phyloP scores from a whole-genome alignment of 352 stramenopile genomes.

The Pythium oligandrum region DNA sequence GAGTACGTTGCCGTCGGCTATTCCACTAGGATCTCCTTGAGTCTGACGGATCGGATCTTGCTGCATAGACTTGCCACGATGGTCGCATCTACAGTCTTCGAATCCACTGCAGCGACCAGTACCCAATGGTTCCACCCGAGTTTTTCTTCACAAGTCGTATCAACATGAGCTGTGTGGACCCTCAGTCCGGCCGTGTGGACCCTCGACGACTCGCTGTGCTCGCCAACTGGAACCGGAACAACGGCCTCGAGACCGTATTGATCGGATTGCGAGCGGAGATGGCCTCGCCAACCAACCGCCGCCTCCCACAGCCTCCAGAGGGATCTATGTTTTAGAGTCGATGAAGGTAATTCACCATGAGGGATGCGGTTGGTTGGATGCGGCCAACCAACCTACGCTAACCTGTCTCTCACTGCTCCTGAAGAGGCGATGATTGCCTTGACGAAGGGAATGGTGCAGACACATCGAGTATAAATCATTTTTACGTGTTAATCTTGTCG shows the following conservation, averaged over 20 bases:
- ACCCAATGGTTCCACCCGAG: slow-evolving; percentile 91
- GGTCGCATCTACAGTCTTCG: slow-evolving; percentile 95
- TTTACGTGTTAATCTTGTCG: no score
- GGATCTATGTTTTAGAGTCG: slow-evolving; percentile 85
- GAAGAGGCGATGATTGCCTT: no score
- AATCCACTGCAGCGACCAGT: slow-evolving; percentile 92
- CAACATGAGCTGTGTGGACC: slow-evolving; percentile 97
- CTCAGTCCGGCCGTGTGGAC: slow-evolving; percentile 76
- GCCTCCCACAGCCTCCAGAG: slow-evolving; percentile 89
- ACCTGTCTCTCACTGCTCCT: no score
- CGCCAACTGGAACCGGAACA: slow-evolving; percentile 83
- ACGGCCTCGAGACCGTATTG: slow-evolving; percentile 88
- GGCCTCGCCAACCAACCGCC: slow-evolving; percentile 81
- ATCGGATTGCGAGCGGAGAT: slow-evolving; percentile 89
- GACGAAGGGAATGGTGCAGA: no score
- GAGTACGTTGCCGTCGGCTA: slow-evolving; percentile 56
- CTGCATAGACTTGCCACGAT: slow-evolving; percentile 91
- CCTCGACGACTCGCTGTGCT: slow-evolving; percentile 62
- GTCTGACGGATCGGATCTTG: not conserved
- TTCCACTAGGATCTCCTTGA: no score
- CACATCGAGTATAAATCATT: no score
- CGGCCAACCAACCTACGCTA: no score
- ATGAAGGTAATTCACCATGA: no score
- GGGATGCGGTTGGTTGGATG: no score
- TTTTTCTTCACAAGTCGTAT: slow-evolving; percentile 96